Evolutionary conservation across 2,329 filamentous ascomycete genomes (phyloP).

Genomic region (Neofusicoccum sp.): DNA sequence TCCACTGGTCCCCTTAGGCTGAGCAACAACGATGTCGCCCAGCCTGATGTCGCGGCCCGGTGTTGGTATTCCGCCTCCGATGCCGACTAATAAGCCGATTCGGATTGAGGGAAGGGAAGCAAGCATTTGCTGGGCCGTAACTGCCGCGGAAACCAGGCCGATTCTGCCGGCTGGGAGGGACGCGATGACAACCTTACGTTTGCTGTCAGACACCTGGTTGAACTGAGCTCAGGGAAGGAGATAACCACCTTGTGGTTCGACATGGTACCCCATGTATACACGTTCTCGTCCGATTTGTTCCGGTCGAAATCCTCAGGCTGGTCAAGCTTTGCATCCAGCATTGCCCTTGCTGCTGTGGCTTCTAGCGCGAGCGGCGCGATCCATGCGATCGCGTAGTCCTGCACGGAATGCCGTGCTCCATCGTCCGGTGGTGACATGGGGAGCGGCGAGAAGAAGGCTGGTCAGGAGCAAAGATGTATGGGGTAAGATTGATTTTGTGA

Average conservation of each 20-base stretch:
- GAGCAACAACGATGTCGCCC: slow-evolving; percentile 29
- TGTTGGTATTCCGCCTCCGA: slow-evolving; percentile 26
- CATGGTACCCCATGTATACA: neutral
- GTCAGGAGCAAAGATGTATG: too few species aligned
- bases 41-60: slow-evolving; percentile 25
- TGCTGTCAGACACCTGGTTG: too few species aligned
- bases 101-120: slow-evolving; percentile 21
- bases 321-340: neutral
- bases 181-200: too few species aligned
- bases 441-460: too few species aligned
- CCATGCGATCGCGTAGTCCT: too few species aligned
- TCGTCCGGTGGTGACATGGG: too few species aligned
- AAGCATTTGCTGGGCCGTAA: neutral
- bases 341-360: neutral
- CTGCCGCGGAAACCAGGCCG: neutral
- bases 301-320: neutral
- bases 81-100: slow-evolving; percentile 26
- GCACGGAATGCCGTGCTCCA: too few species aligned
- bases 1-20: slow-evolving; percentile 20
- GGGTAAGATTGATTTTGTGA: too few species aligned
- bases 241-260: neutral
- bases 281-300: neutral
- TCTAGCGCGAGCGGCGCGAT: neutral
- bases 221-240: neutral
- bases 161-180: neutral